Evolutionary conservation across 2,329 filamentous ascomycete species (phyloP).

Genomic region (Chaetothyriales sp.): DNA sequence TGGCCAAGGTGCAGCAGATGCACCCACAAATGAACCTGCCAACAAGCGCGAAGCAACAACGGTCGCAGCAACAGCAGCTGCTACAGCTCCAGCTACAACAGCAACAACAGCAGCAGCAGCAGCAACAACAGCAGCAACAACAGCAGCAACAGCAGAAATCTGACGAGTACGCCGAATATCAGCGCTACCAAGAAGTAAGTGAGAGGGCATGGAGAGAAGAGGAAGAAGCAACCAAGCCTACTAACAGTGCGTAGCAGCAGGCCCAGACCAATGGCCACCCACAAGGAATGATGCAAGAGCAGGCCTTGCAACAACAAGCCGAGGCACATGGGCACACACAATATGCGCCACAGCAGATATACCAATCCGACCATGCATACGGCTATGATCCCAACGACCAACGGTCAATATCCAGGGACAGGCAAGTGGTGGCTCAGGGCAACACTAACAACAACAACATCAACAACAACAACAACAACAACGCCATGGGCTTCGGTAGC

Average conservation of each 20-base stretch:
- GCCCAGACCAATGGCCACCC: not conserved
- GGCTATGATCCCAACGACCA: not conserved
- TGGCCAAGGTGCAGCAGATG: slow-evolving; percentile 97
- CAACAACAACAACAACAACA: slow-evolving; percentile 13
- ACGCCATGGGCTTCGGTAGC: slow-evolving; percentile 4
- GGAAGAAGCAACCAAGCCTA: not conserved
- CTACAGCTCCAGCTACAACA: slow-evolving; percentile 33
- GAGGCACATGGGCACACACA: slow-evolving; percentile 23
- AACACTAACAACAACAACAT: slow-evolving; percentile 12
- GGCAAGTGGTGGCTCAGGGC: no score
- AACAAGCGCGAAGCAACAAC: slow-evolving; percentile 57
- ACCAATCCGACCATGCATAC: slow-evolving; percentile 7
- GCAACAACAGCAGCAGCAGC: slow-evolving; percentile 30
- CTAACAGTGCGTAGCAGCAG: slow-evolving; percentile 10
- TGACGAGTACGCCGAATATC: slow-evolving; percentile 31
- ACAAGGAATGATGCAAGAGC: not conserved
- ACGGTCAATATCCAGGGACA: not conserved
- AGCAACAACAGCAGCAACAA: slow-evolving; percentile 13
- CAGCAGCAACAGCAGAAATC: slow-evolving; percentile 23
- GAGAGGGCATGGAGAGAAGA: not conserved
- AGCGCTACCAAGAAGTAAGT: slow-evolving; percentile 33
- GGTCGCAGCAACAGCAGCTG: slow-evolving; percentile 23
- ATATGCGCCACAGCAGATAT: slow-evolving; percentile 9
- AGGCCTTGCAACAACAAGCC: no score
- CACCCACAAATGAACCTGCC: slow-evolving; percentile 88